These are phyloP conservation scores for Solioccasus polychromus DNA, from an alignment of 768 basidiomycete species.

Conservation along the genomic window DNA sequence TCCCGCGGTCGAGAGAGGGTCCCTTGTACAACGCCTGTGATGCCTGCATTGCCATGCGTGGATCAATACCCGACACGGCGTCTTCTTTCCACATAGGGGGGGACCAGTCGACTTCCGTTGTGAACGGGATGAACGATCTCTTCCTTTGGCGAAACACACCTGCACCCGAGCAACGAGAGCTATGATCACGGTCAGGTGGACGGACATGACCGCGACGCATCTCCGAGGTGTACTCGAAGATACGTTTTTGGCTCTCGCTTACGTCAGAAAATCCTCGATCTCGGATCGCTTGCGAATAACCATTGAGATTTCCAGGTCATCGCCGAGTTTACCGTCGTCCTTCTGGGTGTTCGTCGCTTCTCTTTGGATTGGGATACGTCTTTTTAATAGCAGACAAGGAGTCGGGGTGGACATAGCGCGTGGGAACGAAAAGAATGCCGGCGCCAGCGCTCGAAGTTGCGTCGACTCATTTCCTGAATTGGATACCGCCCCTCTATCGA, in stretches of 20 bases:
- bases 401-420: neutral
- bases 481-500: too few relatives aligned
- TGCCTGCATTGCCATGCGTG: neutral
- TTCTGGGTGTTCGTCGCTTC: neutral
- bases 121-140: slow-evolving; percentile 26
- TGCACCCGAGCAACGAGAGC: slow-evolving; percentile 27
- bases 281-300: neutral
- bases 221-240: slow-evolving; percentile 11
- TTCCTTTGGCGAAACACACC: slow-evolving; percentile 62
- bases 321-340: too few relatives aligned
- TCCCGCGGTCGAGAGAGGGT: too few relatives aligned
- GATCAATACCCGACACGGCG: slow-evolving; percentile 8
- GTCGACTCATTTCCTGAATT: neutral
- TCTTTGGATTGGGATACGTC: neutral
- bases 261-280: neutral
- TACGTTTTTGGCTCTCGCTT: neutral
- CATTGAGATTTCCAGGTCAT: neutral
- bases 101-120: slow-evolving; percentile 17
- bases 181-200: slow-evolving; percentile 1
- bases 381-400: too few relatives aligned
- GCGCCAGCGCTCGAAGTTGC: neutral
- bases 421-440: neutral
- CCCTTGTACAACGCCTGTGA: neutral
- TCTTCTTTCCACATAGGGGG: slow-evolving; percentile 16
- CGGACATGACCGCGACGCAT: slow-evolving; percentile 5